A percentile compares a stretch with the other conserved stretches of the same genome.
These are phyloP conservation scores for Suillus clintonianus DNA, from an alignment of 768 basidiomycete species.

Conservation along the genomic window DNA sequence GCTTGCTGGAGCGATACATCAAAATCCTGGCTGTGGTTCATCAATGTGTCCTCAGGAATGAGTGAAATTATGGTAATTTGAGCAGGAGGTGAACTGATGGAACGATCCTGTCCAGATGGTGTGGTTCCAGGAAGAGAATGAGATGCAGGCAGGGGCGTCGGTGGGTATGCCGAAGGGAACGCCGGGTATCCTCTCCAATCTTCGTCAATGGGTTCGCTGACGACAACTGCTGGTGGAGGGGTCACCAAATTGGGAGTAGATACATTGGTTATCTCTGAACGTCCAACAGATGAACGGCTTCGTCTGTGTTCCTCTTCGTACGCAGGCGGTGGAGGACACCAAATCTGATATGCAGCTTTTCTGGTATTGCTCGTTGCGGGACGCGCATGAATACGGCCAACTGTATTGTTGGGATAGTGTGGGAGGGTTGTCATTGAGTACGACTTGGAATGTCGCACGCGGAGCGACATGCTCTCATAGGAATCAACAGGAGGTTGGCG, in stretches of 20 bases:
- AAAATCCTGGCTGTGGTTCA: constrained; percentile 57
- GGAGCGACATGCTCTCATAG: constrained; percentile 4
- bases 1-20: constrained; percentile 65
- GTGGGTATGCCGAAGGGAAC: constrained; percentile 77
- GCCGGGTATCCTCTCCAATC: constrained; percentile 77
- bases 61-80: constrained; percentile 17
- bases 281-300: constrained; percentile 17
- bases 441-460: constrained; percentile 13
- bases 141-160: constrained; percentile 56
- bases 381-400: constrained; percentile 19
- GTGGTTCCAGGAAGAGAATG: constrained; percentile 30
- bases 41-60: constrained; percentile 40
- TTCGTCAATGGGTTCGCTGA: constrained; percentile 41
- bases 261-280: constrained; percentile 7
- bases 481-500: constrained; percentile 6
- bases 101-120: constrained; percentile 6
- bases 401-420: constrained; percentile 21
- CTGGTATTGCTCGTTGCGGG: constrained; percentile 24
- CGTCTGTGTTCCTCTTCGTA: constrained; percentile 39
- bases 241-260: constrained; percentile 6
- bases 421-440: constrained; percentile 24
- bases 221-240: constrained; percentile 3
- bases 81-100: constrained; percentile 6
- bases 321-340: constrained; percentile 59
- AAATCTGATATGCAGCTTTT: constrained; percentile 46